Percentiles rank a stretch among this genome's conserved stretches.
These are phyloP conservation scores for Zarea fungicola DNA, from an alignment of 2,329 filamentous ascomycete species.

Conservation along the genomic window DNA sequence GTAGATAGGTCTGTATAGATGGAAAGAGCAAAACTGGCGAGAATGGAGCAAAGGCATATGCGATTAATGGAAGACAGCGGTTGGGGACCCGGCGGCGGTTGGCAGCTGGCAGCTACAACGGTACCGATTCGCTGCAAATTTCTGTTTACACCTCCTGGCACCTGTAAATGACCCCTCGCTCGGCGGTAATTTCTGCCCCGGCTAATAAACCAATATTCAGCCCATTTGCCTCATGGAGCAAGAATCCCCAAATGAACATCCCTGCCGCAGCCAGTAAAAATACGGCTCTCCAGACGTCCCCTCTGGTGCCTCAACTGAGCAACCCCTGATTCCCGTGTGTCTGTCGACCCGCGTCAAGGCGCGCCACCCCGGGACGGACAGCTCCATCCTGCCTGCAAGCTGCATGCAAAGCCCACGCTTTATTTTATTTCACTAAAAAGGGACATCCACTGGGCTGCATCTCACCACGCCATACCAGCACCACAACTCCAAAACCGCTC, in stretches of 20 bases:
- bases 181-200: conserved; percentile 6
- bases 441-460: conserved; percentile 4
- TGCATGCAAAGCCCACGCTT: background rate
- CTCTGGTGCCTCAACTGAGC: conserved; percentile 7
- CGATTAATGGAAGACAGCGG: no score
- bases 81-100: no score
- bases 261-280: conserved; percentile 4
- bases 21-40: no score
- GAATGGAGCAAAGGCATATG: no score
- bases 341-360: conserved; percentile 5
- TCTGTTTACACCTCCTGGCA: no score
- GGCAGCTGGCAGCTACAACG: no score
- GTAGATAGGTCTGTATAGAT: no score
- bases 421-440: no score
- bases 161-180: no score
- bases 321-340: conserved; percentile 4
- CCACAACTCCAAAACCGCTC: conserved; percentile 11
- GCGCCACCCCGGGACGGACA: background rate
- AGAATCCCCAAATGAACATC: background rate
- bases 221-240: conserved; percentile 1
- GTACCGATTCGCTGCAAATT: no score
- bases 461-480: conserved; percentile 1
- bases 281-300: background rate
- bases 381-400: no score
- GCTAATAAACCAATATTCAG: background rate